Base-by-base conservation (phyloP, 73 alveolate species). In the Paramecium primaurelia region DNA sequence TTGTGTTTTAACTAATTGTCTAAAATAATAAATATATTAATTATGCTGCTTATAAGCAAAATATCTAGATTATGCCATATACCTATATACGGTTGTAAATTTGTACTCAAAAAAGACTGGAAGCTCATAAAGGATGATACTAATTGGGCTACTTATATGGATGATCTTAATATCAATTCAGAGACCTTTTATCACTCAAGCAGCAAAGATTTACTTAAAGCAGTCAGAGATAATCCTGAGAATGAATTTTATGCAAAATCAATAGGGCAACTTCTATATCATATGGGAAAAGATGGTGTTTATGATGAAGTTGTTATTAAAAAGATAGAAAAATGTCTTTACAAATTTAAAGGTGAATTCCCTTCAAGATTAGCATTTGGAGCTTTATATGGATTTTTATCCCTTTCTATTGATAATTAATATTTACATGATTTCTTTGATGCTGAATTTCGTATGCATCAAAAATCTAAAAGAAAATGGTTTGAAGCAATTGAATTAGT, bases 111-210 rank as follows among this genome's bases (percentile, higher is more conserved):
- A 45, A 80, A 80, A 80, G 77, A 45, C 44, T 80, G 91, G 91
- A 40, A 80, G 28, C 51, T 47, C 26, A 45, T 80, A 9, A 45
- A 36, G 11, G 77, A 28, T 9, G 45, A 80, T 26, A 26, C 47
- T 22, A 28, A 80, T 80, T 44, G 91, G 91, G 16, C 2, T 9
- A 8, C 28, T 12, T 49, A 80, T 20, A 25, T 80, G 58, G 91
- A 80, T 49, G 91, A 80, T 47, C 91, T 80, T 1, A 80, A 18
- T 20, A 80, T 80, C 58, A 80, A 80, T 45, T 59, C 91, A 80
- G 91, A 80, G 58, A 80, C 91, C 47, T 44, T 40, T 22, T 26
- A 47, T 40, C 58, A 42, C 18, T 32, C 64, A 20, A 32, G 58
- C 3, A 45, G 47, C 58, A 26, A 80, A 80, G 91, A 80, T 7